These are phyloP conservation scores for Cordyceps farinosa DNA, from an alignment of 2,329 filamentous ascomycete genomes.

Conservation along the genomic window DNA sequence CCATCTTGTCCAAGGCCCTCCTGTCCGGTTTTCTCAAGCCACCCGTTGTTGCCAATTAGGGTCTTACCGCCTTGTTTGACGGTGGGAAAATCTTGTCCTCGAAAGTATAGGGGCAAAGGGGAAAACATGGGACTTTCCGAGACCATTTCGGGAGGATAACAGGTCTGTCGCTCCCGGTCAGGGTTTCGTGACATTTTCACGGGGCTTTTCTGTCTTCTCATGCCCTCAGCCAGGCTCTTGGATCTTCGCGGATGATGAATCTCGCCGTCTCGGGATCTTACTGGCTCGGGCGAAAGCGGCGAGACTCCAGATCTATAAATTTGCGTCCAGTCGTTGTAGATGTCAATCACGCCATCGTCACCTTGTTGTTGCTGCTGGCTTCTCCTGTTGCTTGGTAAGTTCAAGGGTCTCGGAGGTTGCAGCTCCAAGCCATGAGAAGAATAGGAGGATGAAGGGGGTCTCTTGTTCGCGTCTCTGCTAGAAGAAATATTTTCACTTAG, in stretches of 20 bases:
- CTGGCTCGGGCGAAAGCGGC: constrained; percentile 20
- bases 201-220: constrained; percentile 12
- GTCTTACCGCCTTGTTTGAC: constrained; percentile 45
- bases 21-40: constrained; percentile 47
- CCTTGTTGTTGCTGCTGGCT: constrained; percentile 21
- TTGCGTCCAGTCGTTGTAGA: constrained; percentile 28
- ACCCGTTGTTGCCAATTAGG: constrained; percentile 54
- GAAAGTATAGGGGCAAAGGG: constrained; percentile 42
- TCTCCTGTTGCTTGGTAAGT: constrained; percentile 14
- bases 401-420: constrained; percentile 24
- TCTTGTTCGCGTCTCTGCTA: constrained; percentile 18
- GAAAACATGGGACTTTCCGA: constrained; percentile 36
- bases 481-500: constrained; percentile 23
- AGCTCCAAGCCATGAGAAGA: constrained; percentile 22
- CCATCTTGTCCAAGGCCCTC: constrained; percentile 22
- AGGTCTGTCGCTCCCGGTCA: constrained; percentile 19
- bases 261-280: constrained; percentile 18
- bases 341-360: constrained; percentile 22
- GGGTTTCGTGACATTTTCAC: constrained; percentile 9
- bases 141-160: constrained; percentile 15
- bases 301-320: constrained; percentile 22
- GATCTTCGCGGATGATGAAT: constrained; percentile 26
- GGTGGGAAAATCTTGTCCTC: constrained; percentile 35
- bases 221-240: constrained; percentile 29
- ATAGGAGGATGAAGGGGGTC: constrained; percentile 26